Evolutionary conservation across 805 yeast species (phyloP).

Genomic region (Candida awuae): DNA sequence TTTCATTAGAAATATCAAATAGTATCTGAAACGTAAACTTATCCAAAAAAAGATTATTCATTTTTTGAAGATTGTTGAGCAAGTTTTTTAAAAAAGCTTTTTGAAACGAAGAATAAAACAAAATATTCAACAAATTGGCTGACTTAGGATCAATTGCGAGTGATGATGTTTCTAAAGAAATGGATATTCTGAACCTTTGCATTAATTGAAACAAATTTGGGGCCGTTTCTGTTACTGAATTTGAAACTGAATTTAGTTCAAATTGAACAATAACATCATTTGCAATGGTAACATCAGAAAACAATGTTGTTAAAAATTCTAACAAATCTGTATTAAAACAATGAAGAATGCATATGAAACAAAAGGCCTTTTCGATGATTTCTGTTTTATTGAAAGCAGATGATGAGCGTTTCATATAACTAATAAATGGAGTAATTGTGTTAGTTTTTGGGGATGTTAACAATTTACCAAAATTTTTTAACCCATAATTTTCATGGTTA

Average conservation of each 20-base stretch:
- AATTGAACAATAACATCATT: conserved; percentile 8
- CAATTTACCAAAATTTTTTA: conserved; percentile 22
- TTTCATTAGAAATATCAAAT: conserved; percentile 1
- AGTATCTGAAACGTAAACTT: not conserved
- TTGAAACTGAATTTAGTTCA: conserved; percentile 1
- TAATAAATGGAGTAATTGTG: conserved; percentile 13
- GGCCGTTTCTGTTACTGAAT: not conserved
- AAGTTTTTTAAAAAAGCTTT: conserved; percentile 2
- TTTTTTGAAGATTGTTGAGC: not conserved
- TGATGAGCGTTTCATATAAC: conserved; percentile 11
- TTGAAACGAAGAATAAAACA: conserved; percentile 11
- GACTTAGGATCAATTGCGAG: conserved; percentile 14
- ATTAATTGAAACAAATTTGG: conserved; percentile 10
- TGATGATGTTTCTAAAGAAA: conserved; percentile 18
- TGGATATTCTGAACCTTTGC: conserved; percentile 16
- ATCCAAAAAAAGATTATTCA: not conserved
- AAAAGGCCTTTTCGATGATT: conserved; percentile 18
- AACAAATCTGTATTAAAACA: conserved; percentile 16
- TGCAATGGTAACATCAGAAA: conserved; percentile 2
- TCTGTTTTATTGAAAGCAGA: conserved; percentile 11
- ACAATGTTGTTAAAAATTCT: conserved; percentile 9
- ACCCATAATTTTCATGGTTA: conserved; percentile 19
- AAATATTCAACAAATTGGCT: conserved; percentile 8
- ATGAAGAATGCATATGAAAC: conserved; percentile 18
- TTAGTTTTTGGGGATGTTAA: conserved; percentile 7